Base-by-base conservation (phyloP, 129 eudicot genomes). In the Oenanthe sinensis region DNA sequence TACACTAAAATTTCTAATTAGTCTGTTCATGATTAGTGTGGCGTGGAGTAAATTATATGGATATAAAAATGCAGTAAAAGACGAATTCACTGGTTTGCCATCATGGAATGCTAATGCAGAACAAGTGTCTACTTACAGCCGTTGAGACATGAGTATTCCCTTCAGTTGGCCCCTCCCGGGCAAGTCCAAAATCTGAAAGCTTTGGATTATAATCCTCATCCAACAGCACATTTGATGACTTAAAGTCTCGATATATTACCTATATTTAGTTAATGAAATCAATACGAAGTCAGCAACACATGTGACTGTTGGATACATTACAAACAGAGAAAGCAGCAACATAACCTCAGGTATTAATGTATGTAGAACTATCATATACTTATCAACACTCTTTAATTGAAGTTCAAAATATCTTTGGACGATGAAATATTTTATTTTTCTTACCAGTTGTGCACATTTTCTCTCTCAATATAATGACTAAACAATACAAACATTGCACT, bases 111-210 rank as follows among this genome's bases (percentile, higher is more conserved):
- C 75, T 37, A 71, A 40, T 4, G 54, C 69, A 49, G 4, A 75
- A 52, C 6, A 76, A 76, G 43, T 37, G 22, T 63, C 47, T 33
- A 88, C 90, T 78, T 84, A 93, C 98, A 42, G 91, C 91, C 7
- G 97, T 90, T 9, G 98, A 89, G 62, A 94, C 97, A 74, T 91
- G 98, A 33, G 96, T 88, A 22, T 85, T 83, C 37, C 89, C 98
- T 71, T 81, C 92, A 13, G 96, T 85, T 19, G 97, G 98, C 44
- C 97, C 97, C 68, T 94, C 98, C 73, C 98, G 83, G 44, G 97
- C 98, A 76, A 94, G 97, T 83, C 98, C 98, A 74, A 94, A 94
- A 71, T 94, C 98, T 12, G 98, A 94, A 75, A 94, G 96, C 91
- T 90, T 94, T 5, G 98, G 93, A 72, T 88, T 81, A 75, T 89